Evolutionary conservation across 805 yeast genomes (phyloP).

Genomic region (Metschnikowia baotianmanensis): DNA sequence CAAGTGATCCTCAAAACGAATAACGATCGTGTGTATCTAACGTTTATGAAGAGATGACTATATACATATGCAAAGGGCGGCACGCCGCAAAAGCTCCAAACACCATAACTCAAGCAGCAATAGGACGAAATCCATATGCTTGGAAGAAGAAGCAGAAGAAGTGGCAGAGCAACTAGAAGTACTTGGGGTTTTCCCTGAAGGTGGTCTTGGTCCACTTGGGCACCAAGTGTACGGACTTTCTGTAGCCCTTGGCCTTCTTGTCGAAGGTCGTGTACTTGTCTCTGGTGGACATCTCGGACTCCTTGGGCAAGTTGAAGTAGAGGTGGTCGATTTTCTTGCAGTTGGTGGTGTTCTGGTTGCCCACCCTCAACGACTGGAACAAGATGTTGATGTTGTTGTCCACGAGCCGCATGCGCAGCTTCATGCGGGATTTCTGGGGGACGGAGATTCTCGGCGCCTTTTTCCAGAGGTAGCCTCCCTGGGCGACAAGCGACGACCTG

Average conservation of each 20-base stretch:
- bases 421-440: constrained; percentile 78
- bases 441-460: constrained; percentile 56
- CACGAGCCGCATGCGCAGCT: constrained; percentile 78
- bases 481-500: constrained; percentile 50
- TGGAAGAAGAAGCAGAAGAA: neutral
- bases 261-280: constrained; percentile 89
- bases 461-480: constrained; percentile 74
- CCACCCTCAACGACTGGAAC: constrained; percentile 35
- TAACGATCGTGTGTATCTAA: neutral
- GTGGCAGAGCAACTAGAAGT: constrained; percentile 40
- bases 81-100: neutral
- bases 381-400: constrained; percentile 74
- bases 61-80: constrained; percentile 6
- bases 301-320: constrained; percentile 61
- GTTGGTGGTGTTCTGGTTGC: constrained; percentile 35
- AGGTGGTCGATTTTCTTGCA: constrained; percentile 37
- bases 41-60: constrained; percentile 2
- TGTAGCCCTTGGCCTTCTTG: constrained; percentile 69
- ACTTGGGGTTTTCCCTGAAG: constrained; percentile 73
- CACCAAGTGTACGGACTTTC: constrained; percentile 83
- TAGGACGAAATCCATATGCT: neutral
- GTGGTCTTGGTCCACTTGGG: constrained; percentile 92
- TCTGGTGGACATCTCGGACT: constrained; percentile 69
- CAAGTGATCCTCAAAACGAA: no score
- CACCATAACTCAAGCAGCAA: neutral